Percentiles rank a stretch among this genome's conserved stretches.
Evolutionary conservation across 176 grass and related monocot genomes (phyloP).

Genomic region (Rhynchospora pubera): DNA sequence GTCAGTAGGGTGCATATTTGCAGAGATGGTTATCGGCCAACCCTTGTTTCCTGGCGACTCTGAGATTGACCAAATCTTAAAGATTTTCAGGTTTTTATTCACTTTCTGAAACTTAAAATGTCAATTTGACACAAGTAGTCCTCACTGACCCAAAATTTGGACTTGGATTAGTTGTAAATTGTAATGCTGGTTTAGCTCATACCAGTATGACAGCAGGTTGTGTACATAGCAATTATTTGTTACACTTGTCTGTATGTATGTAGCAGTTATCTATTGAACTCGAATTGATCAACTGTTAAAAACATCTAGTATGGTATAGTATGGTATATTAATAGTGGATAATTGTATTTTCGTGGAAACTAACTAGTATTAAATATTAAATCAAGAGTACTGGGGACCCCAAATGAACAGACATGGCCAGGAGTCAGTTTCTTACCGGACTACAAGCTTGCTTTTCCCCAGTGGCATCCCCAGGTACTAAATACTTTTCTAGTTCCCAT

Average conservation of each 20-base stretch:
- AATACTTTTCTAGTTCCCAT: background rate
- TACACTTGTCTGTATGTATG: constrained; percentile 1
- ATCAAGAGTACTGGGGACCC: constrained; percentile 71
- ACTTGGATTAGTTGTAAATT: background rate
- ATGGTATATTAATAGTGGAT: background rate
- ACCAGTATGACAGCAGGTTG: background rate
- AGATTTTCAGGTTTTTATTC: constrained; percentile 77
- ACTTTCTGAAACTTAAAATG: background rate
- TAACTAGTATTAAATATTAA: background rate
- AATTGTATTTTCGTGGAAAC: background rate
- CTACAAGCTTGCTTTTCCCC: constrained; percentile 78
- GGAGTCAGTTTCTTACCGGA: constrained; percentile 78
- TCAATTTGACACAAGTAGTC: constrained; percentile 12
- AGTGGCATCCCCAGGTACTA: constrained; percentile 55
- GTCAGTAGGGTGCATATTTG: constrained; percentile 97
- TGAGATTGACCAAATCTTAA: constrained; percentile 92
- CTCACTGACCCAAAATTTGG: background rate
- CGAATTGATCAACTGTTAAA: background rate
- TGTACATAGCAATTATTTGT: background rate
- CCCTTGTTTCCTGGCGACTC: constrained; percentile 88
- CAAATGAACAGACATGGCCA: constrained; percentile 76
- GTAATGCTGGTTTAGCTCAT: background rate
- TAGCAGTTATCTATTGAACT: background rate
- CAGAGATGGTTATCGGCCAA: constrained; percentile 82
- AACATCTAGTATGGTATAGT: background rate